Conservation (phyloP, 257 asterid genomes). For the Rehmannia glutinosa region DNA sequence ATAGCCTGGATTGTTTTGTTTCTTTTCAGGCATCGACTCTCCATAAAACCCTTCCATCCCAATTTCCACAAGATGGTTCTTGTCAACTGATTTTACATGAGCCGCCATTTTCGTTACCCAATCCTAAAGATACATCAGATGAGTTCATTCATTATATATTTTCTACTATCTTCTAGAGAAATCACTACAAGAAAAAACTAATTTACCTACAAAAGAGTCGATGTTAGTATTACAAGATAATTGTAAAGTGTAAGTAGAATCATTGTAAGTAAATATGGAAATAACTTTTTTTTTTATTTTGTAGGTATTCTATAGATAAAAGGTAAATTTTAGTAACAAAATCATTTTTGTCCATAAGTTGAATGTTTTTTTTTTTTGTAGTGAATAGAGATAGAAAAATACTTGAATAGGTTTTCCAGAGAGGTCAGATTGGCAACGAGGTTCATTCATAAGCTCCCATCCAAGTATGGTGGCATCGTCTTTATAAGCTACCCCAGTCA, state of each 20-base stretch:
- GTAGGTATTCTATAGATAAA: too few species aligned
- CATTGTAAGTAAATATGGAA: too few species aligned
- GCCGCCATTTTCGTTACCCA: conserved; percentile 42
- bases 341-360: too few species aligned
- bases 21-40: conserved; percentile 34
- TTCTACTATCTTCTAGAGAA: too few species aligned
- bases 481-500: conserved; percentile 34
- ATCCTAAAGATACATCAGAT: conserved; percentile 1
- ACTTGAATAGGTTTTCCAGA: conserved; percentile 39
- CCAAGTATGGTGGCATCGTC: conserved; percentile 34
- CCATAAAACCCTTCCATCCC: conserved; percentile 69
- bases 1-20: conserved; percentile 45
- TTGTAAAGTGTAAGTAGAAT: too few species aligned
- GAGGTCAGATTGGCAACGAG: conserved; percentile 38
- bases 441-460: conserved; percentile 47
- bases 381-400: background rate
- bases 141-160: background rate
- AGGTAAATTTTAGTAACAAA: too few species aligned
- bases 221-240: too few species aligned
- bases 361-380: too few species aligned
- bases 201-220: too few species aligned
- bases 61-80: conserved; percentile 38
- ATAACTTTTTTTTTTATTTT: too few species aligned
- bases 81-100: conserved; percentile 45
- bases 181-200: too few species aligned